A percentile compares a stretch with the other conserved stretches of the same genome.
Conservation (phyloP, 2,329 filamentous ascomycete genomes). For the Stachybotrys echinatus region DNA sequence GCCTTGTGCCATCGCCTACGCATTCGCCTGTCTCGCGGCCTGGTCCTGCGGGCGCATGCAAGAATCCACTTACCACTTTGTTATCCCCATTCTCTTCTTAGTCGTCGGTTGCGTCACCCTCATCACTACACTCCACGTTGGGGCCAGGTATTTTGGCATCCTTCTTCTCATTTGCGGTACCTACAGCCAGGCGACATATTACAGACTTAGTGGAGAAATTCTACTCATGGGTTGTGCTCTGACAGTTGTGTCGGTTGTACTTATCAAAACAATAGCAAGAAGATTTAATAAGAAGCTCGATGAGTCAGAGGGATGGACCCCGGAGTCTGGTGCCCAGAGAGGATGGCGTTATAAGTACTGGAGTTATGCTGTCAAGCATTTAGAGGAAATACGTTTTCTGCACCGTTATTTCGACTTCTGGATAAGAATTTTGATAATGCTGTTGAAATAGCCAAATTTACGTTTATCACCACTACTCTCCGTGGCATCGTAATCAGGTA, state of each 20-base stretch:
- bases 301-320: no score
- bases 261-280: constrained; percentile 12
- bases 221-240: constrained; percentile 12
- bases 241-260: constrained; percentile 9
- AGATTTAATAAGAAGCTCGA: constrained; percentile 18
- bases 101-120: constrained; percentile 32
- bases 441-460: no score
- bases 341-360: no score
- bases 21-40: constrained; percentile 25
- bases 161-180: constrained; percentile 32
- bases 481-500: no score
- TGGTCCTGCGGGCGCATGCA: constrained; percentile 28
- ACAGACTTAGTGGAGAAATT: constrained; percentile 17
- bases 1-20: constrained; percentile 33
- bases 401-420: no score
- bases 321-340: no score
- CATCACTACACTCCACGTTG: constrained; percentile 31
- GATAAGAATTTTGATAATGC: no score
- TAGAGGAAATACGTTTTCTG: no score
- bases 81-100: constrained; percentile 28
- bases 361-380: no score
- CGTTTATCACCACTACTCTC: no score
- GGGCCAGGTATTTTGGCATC: constrained; percentile 35
- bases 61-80: constrained; percentile 32
- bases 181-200: constrained; percentile 22